A percentile compares a stretch with the other conserved stretches of the same genome.
phyloP scores from a whole-genome alignment of 2,329 filamentous ascomycete species.

The Xylaria sp. region DNA sequence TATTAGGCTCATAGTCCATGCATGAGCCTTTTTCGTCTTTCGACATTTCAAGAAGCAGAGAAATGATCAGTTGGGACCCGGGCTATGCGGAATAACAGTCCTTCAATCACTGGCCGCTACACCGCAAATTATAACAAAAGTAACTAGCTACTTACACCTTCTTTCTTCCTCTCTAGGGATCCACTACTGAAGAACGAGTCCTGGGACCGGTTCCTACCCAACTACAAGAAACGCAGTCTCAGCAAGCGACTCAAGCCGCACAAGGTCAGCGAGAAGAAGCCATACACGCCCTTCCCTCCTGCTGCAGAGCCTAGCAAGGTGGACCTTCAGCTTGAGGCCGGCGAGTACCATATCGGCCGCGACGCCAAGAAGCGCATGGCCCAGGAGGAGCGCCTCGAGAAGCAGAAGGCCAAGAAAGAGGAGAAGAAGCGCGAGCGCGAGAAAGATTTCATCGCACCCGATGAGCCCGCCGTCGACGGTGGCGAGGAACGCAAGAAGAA shows the following conservation, averaged over 20 bases:
- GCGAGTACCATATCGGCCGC: slow-evolving; percentile 96
- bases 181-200: slow-evolving; percentile 35
- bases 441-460: slow-evolving; percentile 86
- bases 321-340: slow-evolving; percentile 95
- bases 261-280: slow-evolving; percentile 94
- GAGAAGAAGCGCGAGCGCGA: slow-evolving; percentile 87
- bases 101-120: not conserved
- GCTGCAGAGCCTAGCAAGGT: slow-evolving; percentile 99
- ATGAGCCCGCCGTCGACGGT: slow-evolving; percentile 66
- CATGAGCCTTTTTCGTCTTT: not conserved
- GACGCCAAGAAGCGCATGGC: slow-evolving; percentile 87
- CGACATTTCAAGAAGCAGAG: not conserved
- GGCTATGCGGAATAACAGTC: not conserved
- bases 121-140: not conserved
- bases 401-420: slow-evolving; percentile 86
- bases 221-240: slow-evolving; percentile 94
- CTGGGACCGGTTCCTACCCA: slow-evolving; percentile 76
- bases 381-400: slow-evolving; percentile 82
- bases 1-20: not conserved
- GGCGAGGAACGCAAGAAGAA: slow-evolving; percentile 64
- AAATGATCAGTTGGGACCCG: not conserved
- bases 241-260: slow-evolving; percentile 83
- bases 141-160: slow-evolving; percentile 15
- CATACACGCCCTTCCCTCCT: slow-evolving; percentile 96
- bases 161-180: slow-evolving; percentile 9